These are phyloP conservation scores for Inga oerstediana DNA, from an alignment of 306 rosid genomes.

Conservation along the genomic window DNA sequence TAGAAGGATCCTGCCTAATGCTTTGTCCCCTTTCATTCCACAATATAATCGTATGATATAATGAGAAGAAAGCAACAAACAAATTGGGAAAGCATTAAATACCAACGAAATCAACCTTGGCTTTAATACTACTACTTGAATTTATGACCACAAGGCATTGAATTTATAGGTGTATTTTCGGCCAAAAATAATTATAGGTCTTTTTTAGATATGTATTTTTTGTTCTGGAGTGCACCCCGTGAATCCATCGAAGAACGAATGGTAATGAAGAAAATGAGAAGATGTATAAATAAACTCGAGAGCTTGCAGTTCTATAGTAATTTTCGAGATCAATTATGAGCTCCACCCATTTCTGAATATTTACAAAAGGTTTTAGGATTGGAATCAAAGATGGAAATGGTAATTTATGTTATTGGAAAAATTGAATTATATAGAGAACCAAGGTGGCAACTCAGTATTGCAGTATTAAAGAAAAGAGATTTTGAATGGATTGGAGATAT, in stretches of 20 bases:
- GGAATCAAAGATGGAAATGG: conserved; percentile 63
- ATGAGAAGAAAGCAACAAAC: background rate
- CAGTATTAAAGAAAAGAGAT: no score
- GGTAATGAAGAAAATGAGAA: conserved; percentile 56
- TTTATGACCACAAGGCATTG: background rate
- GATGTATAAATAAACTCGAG: conserved; percentile 50
- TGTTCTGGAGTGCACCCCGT: no score
- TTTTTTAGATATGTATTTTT: no score
- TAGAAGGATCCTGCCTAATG: background rate
- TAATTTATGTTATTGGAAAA: conserved; percentile 80
- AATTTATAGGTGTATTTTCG: no score
- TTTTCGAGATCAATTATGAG: conserved; percentile 53
- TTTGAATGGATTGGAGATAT: conserved; percentile 20
- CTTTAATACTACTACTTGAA: background rate
- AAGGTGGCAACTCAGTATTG: conserved; percentile 55
- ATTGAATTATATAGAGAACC: conserved; percentile 64
- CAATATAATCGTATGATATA: background rate
- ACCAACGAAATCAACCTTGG: background rate
- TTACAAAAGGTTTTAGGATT: conserved; percentile 52
- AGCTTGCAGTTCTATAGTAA: conserved; percentile 54
- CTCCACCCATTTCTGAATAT: conserved; percentile 38
- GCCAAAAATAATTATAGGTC: no score
- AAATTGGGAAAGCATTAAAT: background rate
- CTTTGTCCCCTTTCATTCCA: background rate
- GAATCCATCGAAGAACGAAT: conserved; percentile 38